phyloP scores from a whole-genome alignment of 2,329 filamentous ascomycete species.

The Verticillium tricorpus region DNA sequence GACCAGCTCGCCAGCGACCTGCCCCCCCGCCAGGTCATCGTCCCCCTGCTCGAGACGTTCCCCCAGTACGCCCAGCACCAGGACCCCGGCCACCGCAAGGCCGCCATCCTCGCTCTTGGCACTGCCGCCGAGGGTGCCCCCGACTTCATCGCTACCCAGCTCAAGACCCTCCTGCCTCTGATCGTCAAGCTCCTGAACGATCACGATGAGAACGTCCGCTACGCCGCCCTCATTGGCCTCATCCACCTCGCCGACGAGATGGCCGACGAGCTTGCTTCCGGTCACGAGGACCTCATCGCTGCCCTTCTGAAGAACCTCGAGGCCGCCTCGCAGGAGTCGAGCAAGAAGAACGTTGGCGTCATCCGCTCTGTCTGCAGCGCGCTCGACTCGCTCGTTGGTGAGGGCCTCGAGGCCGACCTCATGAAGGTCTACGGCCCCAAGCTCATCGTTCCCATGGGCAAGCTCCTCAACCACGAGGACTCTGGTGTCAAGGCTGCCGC shows the following conservation, averaged over 20 bases:
- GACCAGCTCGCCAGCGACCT: slow-evolving; percentile 85
- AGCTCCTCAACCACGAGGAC: slow-evolving; percentile 78
- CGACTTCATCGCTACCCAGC: slow-evolving; percentile 93
- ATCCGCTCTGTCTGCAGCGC: slow-evolving; percentile 87
- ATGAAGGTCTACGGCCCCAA: slow-evolving; percentile 78
- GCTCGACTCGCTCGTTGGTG: slow-evolving; percentile 85
- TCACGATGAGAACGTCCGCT: slow-evolving; percentile 75
- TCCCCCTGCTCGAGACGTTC: slow-evolving; percentile 84
- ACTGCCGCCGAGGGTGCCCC: slow-evolving; percentile 95
- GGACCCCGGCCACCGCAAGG: slow-evolving; percentile 77
- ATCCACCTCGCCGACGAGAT: slow-evolving; percentile 91
- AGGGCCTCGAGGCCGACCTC: slow-evolving; percentile 75
- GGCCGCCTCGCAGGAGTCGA: slow-evolving; percentile 64
- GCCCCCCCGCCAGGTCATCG: slow-evolving; percentile 89
- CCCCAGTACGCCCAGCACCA: slow-evolving; percentile 72
- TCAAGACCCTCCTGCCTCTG: slow-evolving; percentile 78
- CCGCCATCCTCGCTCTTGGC: slow-evolving; percentile 85
- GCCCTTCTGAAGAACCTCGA: slow-evolving; percentile 86
- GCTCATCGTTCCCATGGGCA: slow-evolving; percentile 79
- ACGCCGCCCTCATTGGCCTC: slow-evolving; percentile 81
- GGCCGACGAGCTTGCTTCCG: slow-evolving; percentile 79
- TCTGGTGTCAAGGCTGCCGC: slow-evolving; percentile 86
- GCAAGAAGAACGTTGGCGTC: slow-evolving; percentile 77
- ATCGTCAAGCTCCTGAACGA: slow-evolving; percentile 82
- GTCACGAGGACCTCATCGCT: slow-evolving; percentile 81